These are phyloP conservation scores for Xylaria curta DNA, from an alignment of 495 filamentous ascomycete species.

Conservation along the genomic window DNA sequence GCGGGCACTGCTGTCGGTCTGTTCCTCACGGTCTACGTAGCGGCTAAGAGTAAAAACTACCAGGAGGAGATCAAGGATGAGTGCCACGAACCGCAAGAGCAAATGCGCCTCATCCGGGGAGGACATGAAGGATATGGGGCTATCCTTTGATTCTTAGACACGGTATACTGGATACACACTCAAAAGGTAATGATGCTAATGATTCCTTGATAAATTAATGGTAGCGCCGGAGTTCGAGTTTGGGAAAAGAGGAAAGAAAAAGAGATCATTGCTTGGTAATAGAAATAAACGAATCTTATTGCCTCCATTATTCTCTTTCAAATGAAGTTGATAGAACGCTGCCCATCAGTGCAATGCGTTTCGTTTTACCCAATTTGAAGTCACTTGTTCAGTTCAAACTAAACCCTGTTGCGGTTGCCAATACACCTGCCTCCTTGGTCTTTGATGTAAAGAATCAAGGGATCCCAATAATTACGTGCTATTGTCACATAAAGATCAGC, in stretches of 20 bases:
- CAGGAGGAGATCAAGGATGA: constrained; percentile 22
- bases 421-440: too few relatives aligned
- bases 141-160: constrained; percentile 12
- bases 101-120: constrained; percentile 31
- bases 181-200: not conserved
- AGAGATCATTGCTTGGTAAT: not conserved
- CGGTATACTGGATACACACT: not conserved
- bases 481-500: too few relatives aligned
- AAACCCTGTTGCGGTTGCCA: too few relatives aligned
- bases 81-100: constrained; percentile 24
- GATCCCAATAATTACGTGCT: too few relatives aligned
- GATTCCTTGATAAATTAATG: not conserved
- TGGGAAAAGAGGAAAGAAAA: not conserved
- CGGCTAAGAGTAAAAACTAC: constrained; percentile 29
- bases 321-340: not conserved
- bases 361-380: not conserved
- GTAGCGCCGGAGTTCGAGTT: constrained; percentile 10
- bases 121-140: constrained; percentile 12
- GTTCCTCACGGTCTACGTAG: constrained; percentile 32
- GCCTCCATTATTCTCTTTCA: not conserved
- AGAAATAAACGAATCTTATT: not conserved
- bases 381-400: too few relatives aligned
- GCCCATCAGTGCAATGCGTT: not conserved
- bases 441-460: too few relatives aligned
- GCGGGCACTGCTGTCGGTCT: constrained; percentile 35